Conservation (phyloP, 1,139 yeast species). For the Debaryomyces udenii region DNA sequence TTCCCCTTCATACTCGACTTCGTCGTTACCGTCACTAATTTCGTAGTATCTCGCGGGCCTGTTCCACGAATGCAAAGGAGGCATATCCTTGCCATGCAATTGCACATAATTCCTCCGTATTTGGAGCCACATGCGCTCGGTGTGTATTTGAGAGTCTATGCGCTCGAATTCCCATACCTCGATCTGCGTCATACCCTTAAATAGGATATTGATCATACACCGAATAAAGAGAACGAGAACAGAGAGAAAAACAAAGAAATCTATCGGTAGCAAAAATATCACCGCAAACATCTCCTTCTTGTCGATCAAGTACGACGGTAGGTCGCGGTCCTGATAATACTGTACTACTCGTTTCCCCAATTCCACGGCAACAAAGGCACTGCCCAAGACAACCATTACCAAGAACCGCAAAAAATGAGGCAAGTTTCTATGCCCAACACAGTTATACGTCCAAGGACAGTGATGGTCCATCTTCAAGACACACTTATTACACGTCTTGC, state of each 20-base stretch:
- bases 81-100: slow-evolving; percentile 48
- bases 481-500: slow-evolving; percentile 72
- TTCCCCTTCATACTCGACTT: slow-evolving; percentile 14
- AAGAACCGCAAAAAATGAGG: slow-evolving; percentile 85
- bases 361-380: slow-evolving; percentile 51
- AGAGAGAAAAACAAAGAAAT: slow-evolving; percentile 60
- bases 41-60: slow-evolving; percentile 24
- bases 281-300: slow-evolving; percentile 58
- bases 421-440: slow-evolving; percentile 80
- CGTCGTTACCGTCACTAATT: slow-evolving; percentile 14
- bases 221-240: slow-evolving; percentile 62
- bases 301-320: slow-evolving; percentile 63
- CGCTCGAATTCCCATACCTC: slow-evolving; percentile 94
- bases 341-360: slow-evolving; percentile 42
- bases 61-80: slow-evolving; percentile 53
- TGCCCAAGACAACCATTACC: slow-evolving; percentile 62
- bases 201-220: slow-evolving; percentile 56
- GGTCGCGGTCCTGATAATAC: slow-evolving; percentile 55
- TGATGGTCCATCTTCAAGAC: slow-evolving; percentile 85
- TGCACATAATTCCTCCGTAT: slow-evolving; percentile 48
- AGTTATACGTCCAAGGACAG: slow-evolving; percentile 95
- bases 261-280: slow-evolving; percentile 57
- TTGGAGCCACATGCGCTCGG: slow-evolving; percentile 54
- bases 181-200: slow-evolving; percentile 84
- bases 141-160: slow-evolving; percentile 62